Conservation (phyloP, 2,329 filamentous ascomycete species). For the Claviceps pusilla region DNA sequence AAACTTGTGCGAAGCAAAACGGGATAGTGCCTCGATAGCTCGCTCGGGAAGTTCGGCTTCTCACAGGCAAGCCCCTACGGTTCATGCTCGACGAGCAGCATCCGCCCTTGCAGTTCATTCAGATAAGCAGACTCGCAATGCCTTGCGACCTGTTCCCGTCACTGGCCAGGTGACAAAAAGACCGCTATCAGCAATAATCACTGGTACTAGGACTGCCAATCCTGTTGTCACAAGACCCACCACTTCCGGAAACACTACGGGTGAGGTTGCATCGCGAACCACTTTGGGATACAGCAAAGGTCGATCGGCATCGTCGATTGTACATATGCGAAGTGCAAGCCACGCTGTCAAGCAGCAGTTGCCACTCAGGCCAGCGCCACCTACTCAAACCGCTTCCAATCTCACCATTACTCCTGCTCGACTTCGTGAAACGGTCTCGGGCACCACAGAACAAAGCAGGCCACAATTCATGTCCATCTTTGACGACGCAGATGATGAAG, state of each 20-base stretch:
- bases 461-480: constrained; percentile 46
- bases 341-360: constrained; percentile 7
- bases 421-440: constrained; percentile 11
- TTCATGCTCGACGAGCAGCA: constrained; percentile 36
- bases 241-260: constrained; percentile 42
- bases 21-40: background rate
- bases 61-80: constrained; percentile 14
- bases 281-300: constrained; percentile 80
- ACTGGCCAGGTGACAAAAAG: constrained; percentile 8
- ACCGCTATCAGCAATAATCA: constrained; percentile 17
- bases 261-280: constrained; percentile 56
- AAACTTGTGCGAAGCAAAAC: background rate
- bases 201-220: constrained; percentile 20
- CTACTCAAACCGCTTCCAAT: constrained; percentile 9
- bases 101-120: constrained; percentile 32
- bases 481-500: constrained; percentile 31
- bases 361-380: constrained; percentile 6
- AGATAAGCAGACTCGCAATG: constrained; percentile 5
- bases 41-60: constrained; percentile 2
- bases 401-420: constrained; percentile 34
- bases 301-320: constrained; percentile 36
- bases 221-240: constrained; percentile 30
- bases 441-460: constrained; percentile 16
- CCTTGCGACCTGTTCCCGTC: background rate
- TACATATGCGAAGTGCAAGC: constrained; percentile 17